These are phyloP conservation scores for Linum usitatissimum DNA, from an alignment of 345 rosid genomes.

Conservation along the genomic window DNA sequence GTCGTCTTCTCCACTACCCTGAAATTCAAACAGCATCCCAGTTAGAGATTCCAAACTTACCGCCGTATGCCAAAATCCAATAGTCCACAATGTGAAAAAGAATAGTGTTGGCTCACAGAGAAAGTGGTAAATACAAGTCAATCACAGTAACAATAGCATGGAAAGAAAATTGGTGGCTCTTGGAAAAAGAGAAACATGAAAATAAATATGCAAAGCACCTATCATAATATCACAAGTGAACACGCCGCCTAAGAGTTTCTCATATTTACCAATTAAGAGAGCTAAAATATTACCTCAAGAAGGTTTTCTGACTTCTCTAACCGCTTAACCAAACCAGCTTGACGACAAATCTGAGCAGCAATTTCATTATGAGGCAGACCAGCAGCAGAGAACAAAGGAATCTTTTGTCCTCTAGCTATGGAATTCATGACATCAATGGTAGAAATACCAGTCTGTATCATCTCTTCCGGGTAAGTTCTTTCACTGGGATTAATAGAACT, in stretches of 20 bases:
- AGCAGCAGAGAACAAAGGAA: constrained; percentile 96
- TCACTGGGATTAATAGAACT: constrained; percentile 98
- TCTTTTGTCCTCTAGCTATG: constrained; percentile 96
- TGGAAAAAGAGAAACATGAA: too few relatives aligned
- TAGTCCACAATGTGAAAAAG: too few relatives aligned
- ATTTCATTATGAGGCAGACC: constrained; percentile 99
- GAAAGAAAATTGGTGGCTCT: too few relatives aligned
- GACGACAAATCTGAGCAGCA: constrained; percentile 98
- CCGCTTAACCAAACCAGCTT: constrained; percentile 95
- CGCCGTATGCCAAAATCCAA: too few relatives aligned
- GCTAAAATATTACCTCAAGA: constrained; percentile 41
- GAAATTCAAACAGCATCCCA: constrained; percentile 4
- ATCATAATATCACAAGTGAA: neutral
- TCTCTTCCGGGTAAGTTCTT: constrained; percentile 96
- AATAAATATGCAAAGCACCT: neutral
- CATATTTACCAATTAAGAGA: constrained; percentile 1
- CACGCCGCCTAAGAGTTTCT: neutral
- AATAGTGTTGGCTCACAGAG: neutral
- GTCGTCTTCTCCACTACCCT: constrained; percentile 72
- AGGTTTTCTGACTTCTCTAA: constrained; percentile 70
- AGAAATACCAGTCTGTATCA: constrained; percentile 97
- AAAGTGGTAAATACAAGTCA: neutral
- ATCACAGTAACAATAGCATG: too few relatives aligned
- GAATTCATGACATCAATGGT: constrained; percentile 98
- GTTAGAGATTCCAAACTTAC: too few relatives aligned